Percentiles rank a stretch among this genome's conserved stretches.
phyloP scores from a whole-genome alignment of 2,329 filamentous ascomycete species.

The Thelonectria olida region DNA sequence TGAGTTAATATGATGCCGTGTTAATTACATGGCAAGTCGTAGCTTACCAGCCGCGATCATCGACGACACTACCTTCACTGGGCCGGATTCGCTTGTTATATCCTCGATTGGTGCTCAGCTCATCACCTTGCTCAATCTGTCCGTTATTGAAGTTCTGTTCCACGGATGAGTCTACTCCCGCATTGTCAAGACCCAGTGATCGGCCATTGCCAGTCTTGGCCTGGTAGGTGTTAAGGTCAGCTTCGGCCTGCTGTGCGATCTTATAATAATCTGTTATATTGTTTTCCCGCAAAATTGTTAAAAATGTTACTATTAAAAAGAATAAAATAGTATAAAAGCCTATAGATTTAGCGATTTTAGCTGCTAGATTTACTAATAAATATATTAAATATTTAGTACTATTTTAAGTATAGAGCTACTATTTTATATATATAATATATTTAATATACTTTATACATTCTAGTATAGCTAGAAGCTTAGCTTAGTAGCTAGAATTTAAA shows the following conservation, averaged over 20 bases:
- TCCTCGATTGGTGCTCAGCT: conserved; percentile 55
- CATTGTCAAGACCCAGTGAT: conserved; percentile 49
- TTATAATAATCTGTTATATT: conserved; percentile 49
- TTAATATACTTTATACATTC: too few species aligned
- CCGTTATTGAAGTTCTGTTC: conserved; percentile 53
- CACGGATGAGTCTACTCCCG: conserved; percentile 52
- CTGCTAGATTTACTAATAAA: too few species aligned
- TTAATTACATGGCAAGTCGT: conserved; percentile 11
- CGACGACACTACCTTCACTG: conserved; percentile 55
- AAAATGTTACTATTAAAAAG: too few species aligned
- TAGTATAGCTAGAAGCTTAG: too few species aligned
- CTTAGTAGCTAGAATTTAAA: too few species aligned
- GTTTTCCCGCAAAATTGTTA: too few species aligned
- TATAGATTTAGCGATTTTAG: too few species aligned
- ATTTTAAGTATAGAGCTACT: too few species aligned
- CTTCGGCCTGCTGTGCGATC: conserved; percentile 57
- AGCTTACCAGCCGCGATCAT: conserved; percentile 55
- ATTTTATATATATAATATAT: too few species aligned
- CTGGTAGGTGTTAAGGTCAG: conserved; percentile 58
- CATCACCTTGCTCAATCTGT: conserved; percentile 48
- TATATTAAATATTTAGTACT: too few species aligned
- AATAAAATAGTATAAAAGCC: too few species aligned
- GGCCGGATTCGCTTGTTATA: conserved; percentile 58
- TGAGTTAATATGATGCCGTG: not conserved
- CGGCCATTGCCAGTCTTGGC: conserved; percentile 56